Conservation (phyloP, 805 yeast genomes). For the Scheffersomyces amazonensis region DNA sequence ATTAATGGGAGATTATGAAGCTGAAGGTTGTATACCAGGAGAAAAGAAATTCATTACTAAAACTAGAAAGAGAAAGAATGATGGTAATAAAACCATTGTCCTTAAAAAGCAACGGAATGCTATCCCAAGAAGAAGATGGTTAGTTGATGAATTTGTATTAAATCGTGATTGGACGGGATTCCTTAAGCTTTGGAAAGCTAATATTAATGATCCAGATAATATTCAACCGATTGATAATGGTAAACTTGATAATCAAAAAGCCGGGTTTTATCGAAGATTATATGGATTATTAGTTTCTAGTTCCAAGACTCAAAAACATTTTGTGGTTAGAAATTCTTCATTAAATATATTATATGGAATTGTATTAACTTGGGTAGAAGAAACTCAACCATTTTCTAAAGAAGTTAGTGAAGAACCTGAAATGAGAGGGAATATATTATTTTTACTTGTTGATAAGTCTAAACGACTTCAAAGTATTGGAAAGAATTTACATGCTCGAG, state of each 20-base stretch:
- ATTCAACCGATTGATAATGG: slow-evolving; percentile 10
- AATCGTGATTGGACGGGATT: slow-evolving; percentile 51
- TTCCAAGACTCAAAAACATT: slow-evolving; percentile 39
- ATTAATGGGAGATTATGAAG: slow-evolving; percentile 50
- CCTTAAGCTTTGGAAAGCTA: slow-evolving; percentile 41
- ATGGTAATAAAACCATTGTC: slow-evolving; percentile 8
- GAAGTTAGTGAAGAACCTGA: slow-evolving; percentile 10
- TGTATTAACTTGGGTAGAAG: slow-evolving; percentile 49
- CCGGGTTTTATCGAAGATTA: slow-evolving; percentile 26
- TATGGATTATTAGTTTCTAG: slow-evolving; percentile 27
- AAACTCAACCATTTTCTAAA: slow-evolving; percentile 11
- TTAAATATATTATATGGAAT: slow-evolving; percentile 54
- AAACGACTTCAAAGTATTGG: slow-evolving; percentile 56
- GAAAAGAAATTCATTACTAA: slow-evolving; percentile 35
- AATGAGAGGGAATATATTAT: slow-evolving; percentile 42
- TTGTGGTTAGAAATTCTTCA: slow-evolving; percentile 56
- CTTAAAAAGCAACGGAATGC: slow-evolving; percentile 8
- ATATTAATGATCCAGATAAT: slow-evolving; percentile 17
- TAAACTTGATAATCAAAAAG: slow-evolving; percentile 21
- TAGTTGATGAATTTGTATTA: slow-evolving; percentile 53
- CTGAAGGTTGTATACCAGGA: slow-evolving; percentile 58
- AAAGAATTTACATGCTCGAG: slow-evolving; percentile 50
- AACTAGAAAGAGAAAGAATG: slow-evolving; percentile 20
- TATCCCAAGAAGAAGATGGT: slow-evolving; percentile 45
- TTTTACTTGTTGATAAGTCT: slow-evolving; percentile 50